Conservation (phyloP, 2,329 filamentous ascomycete genomes). For the Paecilomyces formosus region DNA sequence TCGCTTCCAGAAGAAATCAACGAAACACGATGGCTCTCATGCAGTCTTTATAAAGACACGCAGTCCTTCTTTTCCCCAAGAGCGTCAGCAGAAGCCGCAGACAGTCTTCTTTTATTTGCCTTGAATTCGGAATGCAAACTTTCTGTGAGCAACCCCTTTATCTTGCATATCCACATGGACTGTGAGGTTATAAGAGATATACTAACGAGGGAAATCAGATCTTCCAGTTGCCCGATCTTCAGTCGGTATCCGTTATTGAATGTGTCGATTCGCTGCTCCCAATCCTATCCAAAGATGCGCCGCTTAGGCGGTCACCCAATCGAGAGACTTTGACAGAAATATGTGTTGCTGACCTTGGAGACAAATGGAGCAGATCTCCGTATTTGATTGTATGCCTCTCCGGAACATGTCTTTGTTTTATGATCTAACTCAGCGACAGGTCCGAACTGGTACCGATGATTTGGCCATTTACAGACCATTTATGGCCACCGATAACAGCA, state of each 20-base stretch:
- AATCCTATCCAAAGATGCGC: slow-evolving; percentile 63
- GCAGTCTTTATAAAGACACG: slow-evolving; percentile 71
- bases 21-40: slow-evolving; percentile 69
- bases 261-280: slow-evolving; percentile 72
- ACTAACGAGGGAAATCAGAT: slow-evolving; percentile 45
- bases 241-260: slow-evolving; percentile 66
- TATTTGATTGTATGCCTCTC: slow-evolving; percentile 65
- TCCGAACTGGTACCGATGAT: slow-evolving; percentile 73
- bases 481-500: slow-evolving; percentile 28
- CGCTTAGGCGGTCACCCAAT: slow-evolving; percentile 60
- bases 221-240: slow-evolving; percentile 68
- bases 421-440: slow-evolving; percentile 35
- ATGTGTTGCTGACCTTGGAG: slow-evolving; percentile 76
- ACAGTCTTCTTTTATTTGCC: slow-evolving; percentile 65
- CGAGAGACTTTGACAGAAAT: slow-evolving; percentile 73
- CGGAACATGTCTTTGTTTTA: not conserved
- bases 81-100: slow-evolving; percentile 17
- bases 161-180: not conserved
- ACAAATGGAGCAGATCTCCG: slow-evolving; percentile 60
- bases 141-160: slow-evolving; percentile 48
- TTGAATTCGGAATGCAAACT: slow-evolving; percentile 68
- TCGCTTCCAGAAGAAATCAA: slow-evolving; percentile 54
- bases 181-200: not conserved
- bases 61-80: slow-evolving; percentile 46
- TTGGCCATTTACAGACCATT: slow-evolving; percentile 82